Percentiles rank a stretch among this genome's conserved stretches.
Conservation (phyloP, 148 eudicot species). For the Cornus kousa region DNA sequence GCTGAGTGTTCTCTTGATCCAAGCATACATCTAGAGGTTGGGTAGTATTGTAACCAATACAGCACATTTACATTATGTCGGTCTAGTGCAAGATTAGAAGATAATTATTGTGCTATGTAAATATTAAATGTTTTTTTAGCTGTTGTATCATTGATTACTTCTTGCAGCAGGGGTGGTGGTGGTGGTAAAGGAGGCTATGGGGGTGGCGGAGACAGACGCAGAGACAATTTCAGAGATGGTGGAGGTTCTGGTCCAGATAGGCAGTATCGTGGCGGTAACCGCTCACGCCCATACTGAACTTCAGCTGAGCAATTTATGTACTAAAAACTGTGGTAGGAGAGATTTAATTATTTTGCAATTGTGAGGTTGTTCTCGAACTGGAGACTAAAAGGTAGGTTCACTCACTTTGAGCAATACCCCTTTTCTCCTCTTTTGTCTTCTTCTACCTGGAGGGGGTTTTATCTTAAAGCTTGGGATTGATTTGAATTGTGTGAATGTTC, state of each 20-base stretch:
- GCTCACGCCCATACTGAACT: constrained; percentile 81
- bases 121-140: background rate
- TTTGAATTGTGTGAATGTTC: constrained; percentile 56
- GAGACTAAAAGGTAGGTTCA: constrained; percentile 89
- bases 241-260: constrained; percentile 78
- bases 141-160: background rate
- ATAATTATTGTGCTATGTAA: background rate
- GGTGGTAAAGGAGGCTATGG: constrained; percentile 56
- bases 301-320: constrained; percentile 37
- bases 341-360: constrained; percentile 40
- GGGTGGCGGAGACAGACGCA: constrained; percentile 65
- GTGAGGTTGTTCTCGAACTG: constrained; percentile 54
- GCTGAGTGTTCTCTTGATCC: background rate
- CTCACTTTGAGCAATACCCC: constrained; percentile 54
- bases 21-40: background rate
- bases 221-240: constrained; percentile 65
- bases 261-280: constrained; percentile 67
- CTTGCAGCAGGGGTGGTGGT: constrained; percentile 38
- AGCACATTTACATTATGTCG: background rate
- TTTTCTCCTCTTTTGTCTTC: constrained; percentile 36
- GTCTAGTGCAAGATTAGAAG: background rate
- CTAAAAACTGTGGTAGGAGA: constrained; percentile 46
- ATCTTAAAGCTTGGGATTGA: constrained; percentile 47
- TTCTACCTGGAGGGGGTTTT: constrained; percentile 31
- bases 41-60: background rate